Evolutionary conservation across 192 early-diverging fungal species (phyloP).

Genomic region (Backusella australiensis): DNA sequence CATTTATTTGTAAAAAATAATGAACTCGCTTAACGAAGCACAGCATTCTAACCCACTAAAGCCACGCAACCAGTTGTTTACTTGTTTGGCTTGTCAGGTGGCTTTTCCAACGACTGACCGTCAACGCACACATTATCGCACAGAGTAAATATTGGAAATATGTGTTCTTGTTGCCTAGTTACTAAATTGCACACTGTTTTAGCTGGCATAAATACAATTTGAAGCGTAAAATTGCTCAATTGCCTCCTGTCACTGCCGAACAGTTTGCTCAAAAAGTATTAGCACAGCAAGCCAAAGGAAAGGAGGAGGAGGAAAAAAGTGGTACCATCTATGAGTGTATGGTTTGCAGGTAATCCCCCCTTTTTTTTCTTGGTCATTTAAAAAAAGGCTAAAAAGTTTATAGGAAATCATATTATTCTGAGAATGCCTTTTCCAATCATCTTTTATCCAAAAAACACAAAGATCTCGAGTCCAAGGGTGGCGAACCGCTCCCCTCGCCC

Average conservation of each 20-base stretch:
- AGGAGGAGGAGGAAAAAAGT: conserved; percentile 41
- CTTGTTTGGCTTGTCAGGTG: conserved; percentile 90
- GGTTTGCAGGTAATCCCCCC: conserved; percentile 41
- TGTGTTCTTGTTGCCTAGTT: background rate
- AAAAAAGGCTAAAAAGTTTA: background rate
- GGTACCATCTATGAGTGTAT: conserved; percentile 45
- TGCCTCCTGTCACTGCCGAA: conserved; percentile 81
- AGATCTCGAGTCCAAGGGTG: conserved; percentile 59
- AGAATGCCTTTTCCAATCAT: conserved; percentile 92
- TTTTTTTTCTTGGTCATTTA: background rate
- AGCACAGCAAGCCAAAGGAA: conserved; percentile 63
- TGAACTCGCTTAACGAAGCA: background rate
- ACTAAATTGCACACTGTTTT: background rate
- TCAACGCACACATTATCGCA: conserved; percentile 92
- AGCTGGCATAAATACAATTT: conserved; percentile 98
- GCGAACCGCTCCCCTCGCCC: background rate
- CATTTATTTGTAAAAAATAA: background rate
- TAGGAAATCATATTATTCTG: conserved; percentile 43
- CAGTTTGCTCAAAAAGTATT: conserved; percentile 79
- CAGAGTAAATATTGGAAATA: conserved; percentile 53
- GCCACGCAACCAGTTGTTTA: conserved; percentile 52
- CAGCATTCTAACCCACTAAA: conserved; percentile 12
- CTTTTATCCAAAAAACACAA: conserved; percentile 91
- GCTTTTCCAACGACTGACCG: conserved; percentile 89
- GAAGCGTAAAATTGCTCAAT: conserved; percentile 93